Evolutionary conservation across 2,329 filamentous ascomycete species (phyloP), one percentile per base, ranked within the genome.

Genomic region (Diaporthe helianthi): DNA sequence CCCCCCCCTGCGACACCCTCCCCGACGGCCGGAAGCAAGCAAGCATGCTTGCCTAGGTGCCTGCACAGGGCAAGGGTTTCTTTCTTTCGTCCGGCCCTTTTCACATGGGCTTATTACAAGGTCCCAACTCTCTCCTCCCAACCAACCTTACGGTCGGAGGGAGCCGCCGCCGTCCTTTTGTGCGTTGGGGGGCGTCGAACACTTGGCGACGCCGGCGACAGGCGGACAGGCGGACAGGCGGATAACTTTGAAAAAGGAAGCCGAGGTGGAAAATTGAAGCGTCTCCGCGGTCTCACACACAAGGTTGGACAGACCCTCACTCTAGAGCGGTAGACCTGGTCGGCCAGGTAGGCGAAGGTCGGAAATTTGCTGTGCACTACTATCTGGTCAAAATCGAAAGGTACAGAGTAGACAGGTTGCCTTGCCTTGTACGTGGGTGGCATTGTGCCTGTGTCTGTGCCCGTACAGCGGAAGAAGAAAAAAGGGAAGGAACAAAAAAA

Each of bases 41-140:
- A n/a, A n/a, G n/a, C n/a, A n/a, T n/a, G n/a, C n/a, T n/a, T n/a
- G n/a, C n/a, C n/a, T n/a, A n/a, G n/a, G n/a, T n/a, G n/a, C 29
- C 58, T 61, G 41, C 58, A 61, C 58, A 47, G 58, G 46, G 58
- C 58, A 47, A 61, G 58, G 58, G 58, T 61, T 61, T 38, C 36
- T 15, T 36, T 38, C 44, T 47, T n/a, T n/a, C n/a, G n/a, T n/a
- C n/a, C n/a, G n/a, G n/a, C n/a, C n/a, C n/a, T n/a, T n/a, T n/a
- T n/a, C n/a, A n/a, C n/a, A n/a, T n/a, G n/a, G n/a, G n/a, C n/a
- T n/a, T n/a, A n/a, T n/a, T n/a, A n/a, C n/a, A n/a, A n/a, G n/a
- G n/a, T 22, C 15, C 12, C 36, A 38, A 38, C 13, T 38, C 17
- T 10, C 33, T 33, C n/a, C 31, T 31, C 10, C 13, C 10, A 4